Conservation (phyloP, 495 filamentous ascomycete genomes). For the Glonium stellatum region DNA sequence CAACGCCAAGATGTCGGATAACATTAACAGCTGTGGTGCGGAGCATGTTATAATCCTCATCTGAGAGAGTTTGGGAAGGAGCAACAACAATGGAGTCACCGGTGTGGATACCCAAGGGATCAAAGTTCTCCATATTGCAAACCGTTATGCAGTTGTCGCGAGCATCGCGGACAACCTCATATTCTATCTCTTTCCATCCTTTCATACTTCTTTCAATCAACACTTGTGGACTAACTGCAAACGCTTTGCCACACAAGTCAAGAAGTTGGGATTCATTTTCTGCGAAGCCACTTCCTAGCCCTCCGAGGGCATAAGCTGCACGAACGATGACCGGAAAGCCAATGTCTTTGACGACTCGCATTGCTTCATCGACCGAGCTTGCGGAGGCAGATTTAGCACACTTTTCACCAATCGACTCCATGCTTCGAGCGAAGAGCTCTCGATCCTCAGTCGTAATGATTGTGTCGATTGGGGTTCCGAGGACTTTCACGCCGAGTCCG, state of each 20-base stretch:
- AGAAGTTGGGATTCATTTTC: constrained; percentile 79
- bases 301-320: constrained; percentile 92
- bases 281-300: constrained; percentile 91
- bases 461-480: constrained; percentile 94
- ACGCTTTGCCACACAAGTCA: constrained; percentile 89
- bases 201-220: constrained; percentile 98
- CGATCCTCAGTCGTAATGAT: constrained; percentile 98
- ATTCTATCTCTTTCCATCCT: constrained; percentile 98
- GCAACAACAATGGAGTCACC: constrained; percentile 97
- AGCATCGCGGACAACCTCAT: constrained; percentile 91
- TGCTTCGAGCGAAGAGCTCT: constrained; percentile 92
- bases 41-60: constrained; percentile 99
- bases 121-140: constrained; percentile 99
- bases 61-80: constrained; percentile 88
- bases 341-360: constrained; percentile 76
- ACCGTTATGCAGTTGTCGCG: constrained; percentile 97
- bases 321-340: constrained; percentile 95
- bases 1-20: constrained; percentile 87
- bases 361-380: constrained; percentile 75
- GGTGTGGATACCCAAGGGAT: constrained; percentile 91
- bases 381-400: constrained; percentile 96
- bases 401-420: constrained; percentile 97
- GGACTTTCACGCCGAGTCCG: constrained; percentile 78
- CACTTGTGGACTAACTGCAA: constrained; percentile 92
- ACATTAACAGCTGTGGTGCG: constrained; percentile 94